phyloP scores from a whole-genome alignment of 352 stramenopile species.

The Aphanomyces astaci region DNA sequence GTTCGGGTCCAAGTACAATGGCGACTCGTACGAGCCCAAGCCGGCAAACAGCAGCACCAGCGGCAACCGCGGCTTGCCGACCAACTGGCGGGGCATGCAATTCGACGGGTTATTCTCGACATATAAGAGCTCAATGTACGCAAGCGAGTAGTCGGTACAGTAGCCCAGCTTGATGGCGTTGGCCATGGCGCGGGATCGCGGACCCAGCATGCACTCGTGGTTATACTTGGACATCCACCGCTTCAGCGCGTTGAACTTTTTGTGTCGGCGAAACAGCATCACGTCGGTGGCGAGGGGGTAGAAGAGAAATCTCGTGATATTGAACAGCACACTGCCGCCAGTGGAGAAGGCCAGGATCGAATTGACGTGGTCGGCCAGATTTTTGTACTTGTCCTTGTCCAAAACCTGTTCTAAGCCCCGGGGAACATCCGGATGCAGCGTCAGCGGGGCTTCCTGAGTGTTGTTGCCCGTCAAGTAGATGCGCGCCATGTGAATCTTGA shows the following conservation, averaged over 20 bases:
- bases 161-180: conserved; percentile 77
- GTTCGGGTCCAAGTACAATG: conserved; percentile 71
- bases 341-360: conserved; percentile 44
- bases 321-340: conserved; percentile 41
- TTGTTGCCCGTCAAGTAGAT: conserved; percentile 67
- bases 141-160: conserved; percentile 66
- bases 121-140: conserved; percentile 70
- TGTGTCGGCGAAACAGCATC: conserved; percentile 53
- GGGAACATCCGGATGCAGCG: conserved; percentile 52
- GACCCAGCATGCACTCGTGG: conserved; percentile 72
- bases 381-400: conserved; percentile 56
- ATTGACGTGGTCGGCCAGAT: conserved; percentile 61
- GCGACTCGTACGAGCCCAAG: conserved; percentile 67
- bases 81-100: conserved; percentile 46
- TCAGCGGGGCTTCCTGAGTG: conserved; percentile 48
- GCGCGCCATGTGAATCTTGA: conserved; percentile 72
- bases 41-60: conserved; percentile 71
- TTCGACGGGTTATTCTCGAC: conserved; percentile 63
- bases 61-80: conserved; percentile 62
- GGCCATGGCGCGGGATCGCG: conserved; percentile 50
- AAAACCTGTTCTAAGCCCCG: conserved; percentile 50
- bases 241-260: conserved; percentile 72
- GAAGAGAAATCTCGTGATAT: conserved; percentile 49
- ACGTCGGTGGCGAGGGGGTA: conserved; percentile 65
- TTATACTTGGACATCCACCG: conserved; percentile 68